Base-by-base conservation (phyloP, 768 basidiomycete species). In the Chlorophyllum brunneum region DNA sequence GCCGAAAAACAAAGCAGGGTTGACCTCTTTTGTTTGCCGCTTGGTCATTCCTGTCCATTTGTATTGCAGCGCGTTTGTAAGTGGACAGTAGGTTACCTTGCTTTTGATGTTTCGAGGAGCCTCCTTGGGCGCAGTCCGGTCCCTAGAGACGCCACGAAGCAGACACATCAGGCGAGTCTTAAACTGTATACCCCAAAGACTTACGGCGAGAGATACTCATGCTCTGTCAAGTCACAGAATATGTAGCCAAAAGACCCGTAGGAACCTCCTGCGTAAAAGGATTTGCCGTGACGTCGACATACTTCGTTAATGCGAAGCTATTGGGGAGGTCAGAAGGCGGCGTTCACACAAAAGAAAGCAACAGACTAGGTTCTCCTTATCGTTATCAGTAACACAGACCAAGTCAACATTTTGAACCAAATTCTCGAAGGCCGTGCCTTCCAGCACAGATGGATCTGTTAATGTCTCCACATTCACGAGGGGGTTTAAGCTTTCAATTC, bases 231-330 rank as follows among this genome's bases (percentile, higher is more conserved):
- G 65, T 98, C 95, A 56, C 92, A 92, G 64, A 98, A 97, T 61
- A 97, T 92, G 69, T 92, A 99, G 13, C 95, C 95, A 40, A 85
- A 72, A 54, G 95, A 74, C 18, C 95, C 95, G 65, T 92, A 95
- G 13, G 88, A 86, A 9, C 91, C 91, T 1, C 94, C 94, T n/a
- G 86, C 83, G 61, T 97, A 98, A 65, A 98, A 86, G 5, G 90
- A 85, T 56, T 86, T 92, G 37, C 75, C 71, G 43, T 80, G 72
- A 51, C 78, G 76, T 54, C 94, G 78, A 65, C 93, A 92, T n/a
- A 82, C 74, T 46, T 81, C 78, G 65, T 98, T 95, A 48, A 95
- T 75, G 43, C 70, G 74, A 59, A 88, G 76, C 95, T 98, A 63
- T 31, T 44, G 51, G 22, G 29, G 59, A 39, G 41, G 26, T 43